Percentiles rank a stretch among this genome's conserved stretches.
These are phyloP conservation scores for Colletotrichum spinosum DNA, from an alignment of 2,329 filamentous ascomycete species.

Conservation along the genomic window DNA sequence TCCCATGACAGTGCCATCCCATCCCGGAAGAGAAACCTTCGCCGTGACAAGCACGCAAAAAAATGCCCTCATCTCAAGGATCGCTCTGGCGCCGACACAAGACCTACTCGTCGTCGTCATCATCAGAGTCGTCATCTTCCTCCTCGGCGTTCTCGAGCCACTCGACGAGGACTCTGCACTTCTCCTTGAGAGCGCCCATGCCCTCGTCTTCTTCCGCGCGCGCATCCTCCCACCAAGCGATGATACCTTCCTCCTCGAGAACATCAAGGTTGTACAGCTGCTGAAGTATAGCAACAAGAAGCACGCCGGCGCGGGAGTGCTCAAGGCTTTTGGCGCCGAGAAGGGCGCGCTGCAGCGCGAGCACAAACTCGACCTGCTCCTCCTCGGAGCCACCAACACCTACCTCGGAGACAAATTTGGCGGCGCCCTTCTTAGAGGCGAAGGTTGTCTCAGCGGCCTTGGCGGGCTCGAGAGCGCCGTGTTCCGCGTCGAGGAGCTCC, in stretches of 20 bases:
- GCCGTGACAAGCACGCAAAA: no score
- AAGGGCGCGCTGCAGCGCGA: constrained; percentile 85
- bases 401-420: constrained; percentile 68
- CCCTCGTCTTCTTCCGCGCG: constrained; percentile 74
- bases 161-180: constrained; percentile 83
- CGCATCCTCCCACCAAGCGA: constrained; percentile 88
- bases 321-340: constrained; percentile 71
- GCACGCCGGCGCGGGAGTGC: constrained; percentile 61
- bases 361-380: constrained; percentile 88
- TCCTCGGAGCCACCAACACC: constrained; percentile 73
- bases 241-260: constrained; percentile 88
- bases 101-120: constrained; percentile 44
- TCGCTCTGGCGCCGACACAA: constrained; percentile 12
- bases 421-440: constrained; percentile 62
- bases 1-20: no score
- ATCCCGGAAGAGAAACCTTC: no score
- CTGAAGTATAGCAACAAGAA: constrained; percentile 84
- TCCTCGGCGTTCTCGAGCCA: constrained; percentile 83
- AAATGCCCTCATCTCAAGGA: no score
- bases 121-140: constrained; percentile 72
- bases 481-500: constrained; percentile 69
- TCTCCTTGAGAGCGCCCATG: constrained; percentile 77
- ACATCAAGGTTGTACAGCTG: constrained; percentile 88
- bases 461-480: constrained; percentile 66
- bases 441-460: constrained; percentile 75